These are phyloP conservation scores for Sclerotinia minor DNA, from an alignment of 2,329 filamentous ascomycete genomes.

Conservation along the genomic window DNA sequence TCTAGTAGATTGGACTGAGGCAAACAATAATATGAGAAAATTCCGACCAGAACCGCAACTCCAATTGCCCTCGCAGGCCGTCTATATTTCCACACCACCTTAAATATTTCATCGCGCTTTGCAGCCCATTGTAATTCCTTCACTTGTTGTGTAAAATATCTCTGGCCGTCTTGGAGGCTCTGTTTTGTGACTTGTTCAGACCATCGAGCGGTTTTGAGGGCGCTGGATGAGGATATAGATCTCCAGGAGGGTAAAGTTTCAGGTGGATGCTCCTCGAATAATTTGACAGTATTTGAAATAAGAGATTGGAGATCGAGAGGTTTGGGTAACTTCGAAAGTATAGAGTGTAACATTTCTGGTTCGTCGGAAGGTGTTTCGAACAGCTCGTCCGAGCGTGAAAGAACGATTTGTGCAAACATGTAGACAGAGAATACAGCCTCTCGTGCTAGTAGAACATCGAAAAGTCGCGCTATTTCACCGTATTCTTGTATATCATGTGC, in stretches of 20 bases:
- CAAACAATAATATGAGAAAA: conserved; percentile 52
- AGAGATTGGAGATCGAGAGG: conserved; percentile 78
- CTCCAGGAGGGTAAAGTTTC: conserved; percentile 71
- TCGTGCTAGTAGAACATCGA: conserved; percentile 84
- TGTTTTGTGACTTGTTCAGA: conserved; percentile 52
- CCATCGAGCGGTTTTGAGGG: conserved; percentile 77
- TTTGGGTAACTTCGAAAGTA: conserved; percentile 81
- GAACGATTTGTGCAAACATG: conserved; percentile 84
- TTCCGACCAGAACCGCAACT: conserved; percentile 65
- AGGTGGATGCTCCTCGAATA: conserved; percentile 70
- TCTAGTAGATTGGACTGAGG: background rate
- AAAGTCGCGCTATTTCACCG: conserved; percentile 82
- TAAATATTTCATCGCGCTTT: conserved; percentile 51
- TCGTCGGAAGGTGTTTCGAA: conserved; percentile 80
- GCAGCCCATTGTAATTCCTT: conserved; percentile 70
- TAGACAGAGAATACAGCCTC: conserved; percentile 91
- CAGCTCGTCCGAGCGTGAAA: conserved; percentile 79
- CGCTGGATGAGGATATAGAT: conserved; percentile 71
- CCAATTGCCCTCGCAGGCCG: conserved; percentile 62
- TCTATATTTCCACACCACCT: conserved; percentile 63
- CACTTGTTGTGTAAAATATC: conserved; percentile 69
- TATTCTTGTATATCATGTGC: conserved; percentile 94
- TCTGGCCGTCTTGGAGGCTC: conserved; percentile 64
- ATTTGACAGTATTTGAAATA: conserved; percentile 62
- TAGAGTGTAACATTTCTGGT: conserved; percentile 87